Evolutionary conservation across 495 filamentous ascomycete species (phyloP), one percentile per base, ranked within the genome.

Genomic region (Xylaria telfairii): DNA sequence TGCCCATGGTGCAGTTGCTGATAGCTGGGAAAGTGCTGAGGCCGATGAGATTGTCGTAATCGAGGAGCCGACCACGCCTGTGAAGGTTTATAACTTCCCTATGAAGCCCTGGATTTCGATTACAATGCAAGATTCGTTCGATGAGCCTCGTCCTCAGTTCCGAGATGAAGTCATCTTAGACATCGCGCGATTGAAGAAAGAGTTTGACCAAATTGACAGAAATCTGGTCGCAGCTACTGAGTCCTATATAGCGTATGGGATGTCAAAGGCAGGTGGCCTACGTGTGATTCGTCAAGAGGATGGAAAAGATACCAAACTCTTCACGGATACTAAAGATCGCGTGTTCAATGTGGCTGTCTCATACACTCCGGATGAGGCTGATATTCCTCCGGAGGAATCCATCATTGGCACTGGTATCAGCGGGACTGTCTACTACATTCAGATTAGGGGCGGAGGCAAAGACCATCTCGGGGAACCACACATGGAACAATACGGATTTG

Each of bases 191-290:
- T 86, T 98, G 65, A 97, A 97, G 84, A 98, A 98, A 81, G 92
- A 96, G 8, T 98, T 98, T 74, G 96, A 99, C 79, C 96, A 98
- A 79, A 89, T 96, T 60, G 96, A 99, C 77, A 92, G 96, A 64
- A 96, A 93, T 60, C 85, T 99, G 54, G 94, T 93, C 39, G 90
- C 94, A 3, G 95, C 95, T 39, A 93, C 93, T n/a, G 91, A 92
- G 72, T 90, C 91, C 17, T 97, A 93, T 80, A 99, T 99, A 74
- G 91, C 92, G 10, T 98, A 98, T 77, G 93, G 93, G 39, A 90
- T 97, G 80, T 91, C 91, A 21, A 98, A 97, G 84, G 92, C 91
- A 69, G 94, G 93, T 30, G 96, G 96, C 39, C 87, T 98, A 64
- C 87, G 94, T 53, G 90, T 99, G 44, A 97, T 99, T 76, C 89